These are phyloP conservation scores for Geranium rotundifolium DNA, from an alignment of 345 rosid species.

Conservation along the genomic window DNA sequence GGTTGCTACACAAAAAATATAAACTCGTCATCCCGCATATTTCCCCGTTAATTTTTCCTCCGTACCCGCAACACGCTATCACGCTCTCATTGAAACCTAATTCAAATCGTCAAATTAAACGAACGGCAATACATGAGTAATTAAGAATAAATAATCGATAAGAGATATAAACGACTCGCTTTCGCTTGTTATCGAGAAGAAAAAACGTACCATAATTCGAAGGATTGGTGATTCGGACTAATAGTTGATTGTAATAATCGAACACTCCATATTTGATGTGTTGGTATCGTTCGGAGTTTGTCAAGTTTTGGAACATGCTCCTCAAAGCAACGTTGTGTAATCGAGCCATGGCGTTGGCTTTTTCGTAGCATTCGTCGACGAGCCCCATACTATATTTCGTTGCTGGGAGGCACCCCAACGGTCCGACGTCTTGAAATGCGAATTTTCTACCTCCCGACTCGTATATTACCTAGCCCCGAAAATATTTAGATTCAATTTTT, in stretches of 20 bases:
- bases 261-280: no score
- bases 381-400: background rate
- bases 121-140: no score
- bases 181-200: background rate
- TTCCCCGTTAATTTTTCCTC: background rate
- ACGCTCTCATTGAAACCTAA: conserved; percentile 9
- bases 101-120: background rate
- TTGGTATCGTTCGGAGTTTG: no score
- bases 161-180: no score
- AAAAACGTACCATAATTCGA: no score
- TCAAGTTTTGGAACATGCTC: no score
- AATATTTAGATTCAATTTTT: no score
- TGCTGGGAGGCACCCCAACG: background rate
- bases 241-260: no score
- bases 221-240: no score
- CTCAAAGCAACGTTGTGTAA: background rate
- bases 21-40: no score
- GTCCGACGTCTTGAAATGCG: background rate
- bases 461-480: background rate
- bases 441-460: background rate
- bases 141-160: no score
- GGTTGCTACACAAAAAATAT: conserved; percentile 3
- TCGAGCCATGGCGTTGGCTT: background rate
- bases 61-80: conserved; percentile 7
- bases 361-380: background rate